These are phyloP conservation scores for Sarcodon aspratus DNA, from an alignment of 768 basidiomycete genomes.

Conservation along the genomic window DNA sequence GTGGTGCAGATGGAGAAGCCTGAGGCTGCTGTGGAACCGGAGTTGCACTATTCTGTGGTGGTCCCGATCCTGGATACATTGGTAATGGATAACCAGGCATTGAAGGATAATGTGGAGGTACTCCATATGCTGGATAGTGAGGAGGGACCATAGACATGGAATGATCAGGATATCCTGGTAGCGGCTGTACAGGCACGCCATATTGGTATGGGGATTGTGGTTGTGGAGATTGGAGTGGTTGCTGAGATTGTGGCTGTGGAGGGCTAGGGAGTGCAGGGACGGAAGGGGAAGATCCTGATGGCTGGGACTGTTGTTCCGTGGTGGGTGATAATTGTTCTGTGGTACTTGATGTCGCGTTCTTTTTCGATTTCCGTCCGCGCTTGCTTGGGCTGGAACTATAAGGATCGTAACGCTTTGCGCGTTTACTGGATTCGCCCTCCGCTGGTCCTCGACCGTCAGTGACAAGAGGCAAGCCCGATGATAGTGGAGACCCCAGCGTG, in stretches of 20 bases:
- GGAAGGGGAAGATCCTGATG: background rate
- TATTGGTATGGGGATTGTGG: background rate
- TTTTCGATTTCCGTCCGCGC: slow-evolving; percentile 13
- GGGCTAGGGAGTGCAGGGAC: background rate
- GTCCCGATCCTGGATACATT: background rate
- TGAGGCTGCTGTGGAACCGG: background rate
- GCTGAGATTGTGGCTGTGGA: background rate
- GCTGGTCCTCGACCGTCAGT: slow-evolving; percentile 7
- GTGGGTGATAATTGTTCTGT: background rate
- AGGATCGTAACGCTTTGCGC: slow-evolving; percentile 21
- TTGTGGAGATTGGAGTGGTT: background rate
- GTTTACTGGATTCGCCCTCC: slow-evolving; percentile 12
- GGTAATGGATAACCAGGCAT: background rate
- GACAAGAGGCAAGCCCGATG: slow-evolving; percentile 6
- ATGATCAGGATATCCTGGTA: background rate
- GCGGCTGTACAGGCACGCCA: background rate
- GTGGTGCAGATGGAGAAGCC: background rate
- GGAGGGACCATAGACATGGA: background rate
- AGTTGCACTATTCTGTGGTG: background rate
- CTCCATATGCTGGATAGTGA: background rate
- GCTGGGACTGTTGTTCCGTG: background rate
- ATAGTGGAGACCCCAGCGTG: slow-evolving; percentile 8
- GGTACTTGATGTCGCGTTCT: slow-evolving; percentile 5
- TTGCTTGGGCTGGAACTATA: slow-evolving; percentile 13
- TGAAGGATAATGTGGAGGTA: background rate